Percentiles rank a stretch among this genome's conserved stretches.
Evolutionary conservation across 2,329 filamentous ascomycete species (phyloP).

Genomic region (Botryosphaeria agaves): DNA sequence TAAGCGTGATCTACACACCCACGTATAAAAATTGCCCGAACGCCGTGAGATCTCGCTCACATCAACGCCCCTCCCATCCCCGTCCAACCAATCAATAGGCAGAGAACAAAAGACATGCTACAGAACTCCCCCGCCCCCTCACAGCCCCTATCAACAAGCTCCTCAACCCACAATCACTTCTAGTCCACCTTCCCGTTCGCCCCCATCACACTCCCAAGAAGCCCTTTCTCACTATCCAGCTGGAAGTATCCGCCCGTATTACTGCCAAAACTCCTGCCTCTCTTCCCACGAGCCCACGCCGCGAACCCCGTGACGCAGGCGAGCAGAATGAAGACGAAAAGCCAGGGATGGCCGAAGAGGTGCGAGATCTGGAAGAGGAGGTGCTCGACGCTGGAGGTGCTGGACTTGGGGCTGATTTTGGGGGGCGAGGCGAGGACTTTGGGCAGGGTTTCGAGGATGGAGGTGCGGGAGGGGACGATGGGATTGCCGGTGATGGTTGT

Average conservation of each 20-base stretch:
- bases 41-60: no score
- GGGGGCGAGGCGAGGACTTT: slow-evolving; percentile 52
- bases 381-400: slow-evolving; percentile 54
- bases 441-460: slow-evolving; percentile 72
- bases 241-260: slow-evolving; percentile 43
- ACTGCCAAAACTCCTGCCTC: slow-evolving; percentile 12
- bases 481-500: slow-evolving; percentile 73
- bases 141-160: no score
- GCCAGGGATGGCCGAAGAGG: slow-evolving; percentile 25
- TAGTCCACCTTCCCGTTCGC: slow-evolving; percentile 12
- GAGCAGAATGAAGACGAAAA: slow-evolving; percentile 21
- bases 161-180: no score
- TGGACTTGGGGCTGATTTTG: slow-evolving; percentile 59
- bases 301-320: slow-evolving; percentile 5
- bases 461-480: slow-evolving; percentile 77
- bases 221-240: slow-evolving; percentile 50
- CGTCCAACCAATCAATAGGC: no score
- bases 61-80: no score
- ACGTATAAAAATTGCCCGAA: no score
- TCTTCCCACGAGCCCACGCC: slow-evolving; percentile 10
- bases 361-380: slow-evolving; percentile 36
- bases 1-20: no score
- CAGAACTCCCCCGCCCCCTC: no score
- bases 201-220: slow-evolving; percentile 32
- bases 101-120: no score